These are phyloP conservation scores for Penicillium roqueforti DNA, from an alignment of 495 filamentous ascomycete genomes.

Conservation along the genomic window DNA sequence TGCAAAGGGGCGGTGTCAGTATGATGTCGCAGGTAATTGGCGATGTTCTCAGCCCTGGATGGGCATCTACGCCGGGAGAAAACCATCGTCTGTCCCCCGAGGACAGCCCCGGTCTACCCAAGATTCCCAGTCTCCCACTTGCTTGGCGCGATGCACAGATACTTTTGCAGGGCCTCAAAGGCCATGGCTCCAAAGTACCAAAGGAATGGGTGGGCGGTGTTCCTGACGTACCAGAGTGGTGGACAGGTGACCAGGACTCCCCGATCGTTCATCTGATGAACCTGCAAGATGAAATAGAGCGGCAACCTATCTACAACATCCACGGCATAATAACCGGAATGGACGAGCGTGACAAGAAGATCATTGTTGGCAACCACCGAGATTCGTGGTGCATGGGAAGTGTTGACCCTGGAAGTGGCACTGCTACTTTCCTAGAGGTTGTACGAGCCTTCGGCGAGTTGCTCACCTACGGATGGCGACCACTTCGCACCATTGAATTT, in stretches of 20 bases:
- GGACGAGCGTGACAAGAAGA: slow-evolving; percentile 77
- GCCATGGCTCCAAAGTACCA: slow-evolving; percentile 66
- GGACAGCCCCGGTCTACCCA: slow-evolving; percentile 65
- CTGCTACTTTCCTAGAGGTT: slow-evolving; percentile 86
- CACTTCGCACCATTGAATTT: slow-evolving; percentile 89
- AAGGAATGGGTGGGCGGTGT: slow-evolving; percentile 74
- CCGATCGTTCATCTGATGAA: slow-evolving; percentile 83
- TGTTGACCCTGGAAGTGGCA: slow-evolving; percentile 79
- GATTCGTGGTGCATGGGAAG: slow-evolving; percentile 93
- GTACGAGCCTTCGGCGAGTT: slow-evolving; percentile 77
- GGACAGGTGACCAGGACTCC: slow-evolving; percentile 73
- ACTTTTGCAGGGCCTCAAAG: slow-evolving; percentile 72
- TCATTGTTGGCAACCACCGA: slow-evolving; percentile 90
- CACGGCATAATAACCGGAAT: slow-evolving; percentile 75
- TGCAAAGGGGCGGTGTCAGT: slow-evolving; percentile 79
- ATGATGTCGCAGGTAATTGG: slow-evolving; percentile 77
- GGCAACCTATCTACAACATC: slow-evolving; percentile 87
- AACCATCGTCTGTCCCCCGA: slow-evolving; percentile 59
- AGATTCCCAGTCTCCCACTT: slow-evolving; percentile 85
- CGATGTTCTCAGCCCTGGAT: slow-evolving; percentile 86
- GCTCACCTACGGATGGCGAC: slow-evolving; percentile 72
- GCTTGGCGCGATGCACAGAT: slow-evolving; percentile 82
- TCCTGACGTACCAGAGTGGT: slow-evolving; percentile 68
- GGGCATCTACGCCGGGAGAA: slow-evolving; percentile 66
- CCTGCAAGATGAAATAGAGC: slow-evolving; percentile 74